Conservation (phyloP, 2,329 filamentous ascomycete genomes). For the Metarhizium robertsii region DNA sequence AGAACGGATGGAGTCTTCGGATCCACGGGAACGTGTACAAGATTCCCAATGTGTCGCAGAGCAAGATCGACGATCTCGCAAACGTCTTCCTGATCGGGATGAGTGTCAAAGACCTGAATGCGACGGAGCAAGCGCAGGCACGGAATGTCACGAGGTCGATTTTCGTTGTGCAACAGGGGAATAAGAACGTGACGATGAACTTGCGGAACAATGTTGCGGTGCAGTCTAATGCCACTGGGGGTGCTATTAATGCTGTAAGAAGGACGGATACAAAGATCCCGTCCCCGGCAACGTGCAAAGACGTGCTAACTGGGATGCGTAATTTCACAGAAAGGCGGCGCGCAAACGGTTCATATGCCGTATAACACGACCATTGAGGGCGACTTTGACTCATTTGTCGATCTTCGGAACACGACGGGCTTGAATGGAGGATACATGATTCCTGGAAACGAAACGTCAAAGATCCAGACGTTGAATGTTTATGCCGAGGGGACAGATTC, state of each 20-base stretch:
- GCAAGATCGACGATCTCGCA: conserved; percentile 58
- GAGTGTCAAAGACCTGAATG: conserved; percentile 48
- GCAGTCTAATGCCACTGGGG: conserved; percentile 46
- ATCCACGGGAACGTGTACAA: conserved; percentile 79
- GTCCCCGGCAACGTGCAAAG: too few species aligned
- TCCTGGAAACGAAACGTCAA: conserved; percentile 53
- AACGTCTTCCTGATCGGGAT: conserved; percentile 62
- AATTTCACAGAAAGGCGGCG: conserved; percentile 38
- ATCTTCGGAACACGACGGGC: conserved; percentile 48
- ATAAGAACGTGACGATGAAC: conserved; percentile 54
- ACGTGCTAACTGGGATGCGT: neutral
- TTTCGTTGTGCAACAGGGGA: conserved; percentile 63
- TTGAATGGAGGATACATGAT: conserved; percentile 37
- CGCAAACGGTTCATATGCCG: conserved; percentile 54
- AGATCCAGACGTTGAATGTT: conserved; percentile 59
- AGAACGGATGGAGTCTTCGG: conserved; percentile 66
- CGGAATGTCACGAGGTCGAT: conserved; percentile 66
- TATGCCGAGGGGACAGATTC: conserved; percentile 54
- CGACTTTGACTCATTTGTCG: conserved; percentile 65
- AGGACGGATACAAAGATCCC: neutral
- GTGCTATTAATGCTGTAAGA: conserved; percentile 34
- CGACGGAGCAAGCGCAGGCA: conserved; percentile 54
- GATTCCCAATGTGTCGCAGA: conserved; percentile 56
- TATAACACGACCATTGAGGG: conserved; percentile 57
- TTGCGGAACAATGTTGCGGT: conserved; percentile 36